Conservation (phyloP, 2,329 filamentous ascomycete genomes). For the Aureobasidium mangrovei region DNA sequence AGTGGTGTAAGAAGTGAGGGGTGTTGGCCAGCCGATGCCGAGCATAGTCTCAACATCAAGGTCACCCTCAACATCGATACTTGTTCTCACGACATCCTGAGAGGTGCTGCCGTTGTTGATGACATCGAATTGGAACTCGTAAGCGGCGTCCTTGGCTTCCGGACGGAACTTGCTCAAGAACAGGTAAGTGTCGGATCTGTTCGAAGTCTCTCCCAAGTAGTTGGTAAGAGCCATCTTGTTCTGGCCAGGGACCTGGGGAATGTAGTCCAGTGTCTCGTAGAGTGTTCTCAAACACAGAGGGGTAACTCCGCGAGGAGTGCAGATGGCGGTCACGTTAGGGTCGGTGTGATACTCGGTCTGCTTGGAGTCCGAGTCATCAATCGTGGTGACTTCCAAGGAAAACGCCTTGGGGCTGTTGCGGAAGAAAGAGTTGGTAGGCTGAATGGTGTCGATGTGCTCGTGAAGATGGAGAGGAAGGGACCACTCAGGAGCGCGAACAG, state of each 20-base stretch:
- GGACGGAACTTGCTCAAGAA: slow-evolving; percentile 51
- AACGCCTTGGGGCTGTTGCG: slow-evolving; percentile 26
- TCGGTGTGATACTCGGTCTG: slow-evolving; percentile 16
- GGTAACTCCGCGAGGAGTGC: slow-evolving; percentile 45
- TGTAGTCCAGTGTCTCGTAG: slow-evolving; percentile 48
- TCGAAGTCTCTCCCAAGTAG: slow-evolving; percentile 40
- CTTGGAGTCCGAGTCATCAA: slow-evolving; percentile 5
- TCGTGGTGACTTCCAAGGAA: slow-evolving; percentile 22
- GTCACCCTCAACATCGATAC: slow-evolving; percentile 48
- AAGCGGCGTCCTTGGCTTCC: slow-evolving; percentile 36
- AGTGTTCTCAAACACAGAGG: slow-evolving; percentile 46
- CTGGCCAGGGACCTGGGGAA: slow-evolving; percentile 33
- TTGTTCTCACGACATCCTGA: slow-evolving; percentile 31
- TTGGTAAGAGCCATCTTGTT: slow-evolving; percentile 41
- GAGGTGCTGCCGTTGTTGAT: slow-evolving; percentile 49
- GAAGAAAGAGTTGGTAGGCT: slow-evolving; percentile 54
- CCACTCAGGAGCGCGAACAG: slow-evolving; percentile 48
- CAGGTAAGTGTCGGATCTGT: slow-evolving; percentile 46
- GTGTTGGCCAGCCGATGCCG: slow-evolving; percentile 45
- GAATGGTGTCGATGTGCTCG: slow-evolving; percentile 50
- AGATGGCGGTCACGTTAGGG: slow-evolving; percentile 32
- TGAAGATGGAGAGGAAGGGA: slow-evolving; percentile 51
- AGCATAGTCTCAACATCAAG: slow-evolving; percentile 56
- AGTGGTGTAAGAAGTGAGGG: slow-evolving; percentile 51
- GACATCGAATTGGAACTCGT: slow-evolving; percentile 48